Percentiles rank a stretch among this genome's conserved stretches.
Evolutionary conservation across 148 eudicot species (phyloP).

Genomic region (Limonium bicolor): DNA sequence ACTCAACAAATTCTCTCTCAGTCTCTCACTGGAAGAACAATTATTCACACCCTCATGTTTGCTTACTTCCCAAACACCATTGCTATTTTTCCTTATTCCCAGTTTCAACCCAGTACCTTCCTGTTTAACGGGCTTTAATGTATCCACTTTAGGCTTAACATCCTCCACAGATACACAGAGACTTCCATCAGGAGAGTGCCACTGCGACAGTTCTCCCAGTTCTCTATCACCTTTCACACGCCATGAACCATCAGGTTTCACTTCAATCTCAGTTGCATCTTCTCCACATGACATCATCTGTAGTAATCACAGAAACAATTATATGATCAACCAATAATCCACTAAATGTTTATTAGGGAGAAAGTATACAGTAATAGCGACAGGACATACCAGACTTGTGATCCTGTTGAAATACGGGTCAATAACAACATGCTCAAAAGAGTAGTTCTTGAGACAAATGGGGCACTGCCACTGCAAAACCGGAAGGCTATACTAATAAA

Average conservation of each 20-base stretch:
- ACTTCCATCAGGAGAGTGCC: constrained; percentile 60
- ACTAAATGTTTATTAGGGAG: background rate
- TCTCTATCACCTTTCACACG: constrained; percentile 72
- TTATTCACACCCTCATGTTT: constrained; percentile 26
- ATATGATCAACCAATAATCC: background rate
- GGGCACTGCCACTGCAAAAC: constrained; percentile 98
- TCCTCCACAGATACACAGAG: constrained; percentile 25
- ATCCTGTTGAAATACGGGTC: constrained; percentile 95
- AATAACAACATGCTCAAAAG: constrained; percentile 63
- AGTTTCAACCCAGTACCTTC: constrained; percentile 43
- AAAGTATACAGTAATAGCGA: background rate
- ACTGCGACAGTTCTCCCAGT: constrained; percentile 31
- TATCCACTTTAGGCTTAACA: constrained; percentile 25
- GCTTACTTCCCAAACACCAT: constrained; percentile 60
- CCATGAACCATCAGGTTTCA: constrained; percentile 97
- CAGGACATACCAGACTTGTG: constrained; percentile 44
- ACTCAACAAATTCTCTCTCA: constrained; percentile 17
- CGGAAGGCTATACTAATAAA: no score
- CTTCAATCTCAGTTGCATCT: constrained; percentile 82
- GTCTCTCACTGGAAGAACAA: constrained; percentile 25
- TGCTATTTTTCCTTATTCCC: constrained; percentile 46
- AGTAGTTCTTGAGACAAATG: constrained; percentile 82
- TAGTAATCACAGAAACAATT: background rate
- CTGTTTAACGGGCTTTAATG: constrained; percentile 28
- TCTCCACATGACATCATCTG: constrained; percentile 74